Evolutionary conservation across 164 flowering plant species (phyloP).

Genomic region (Amborella trichopoda): DNA sequence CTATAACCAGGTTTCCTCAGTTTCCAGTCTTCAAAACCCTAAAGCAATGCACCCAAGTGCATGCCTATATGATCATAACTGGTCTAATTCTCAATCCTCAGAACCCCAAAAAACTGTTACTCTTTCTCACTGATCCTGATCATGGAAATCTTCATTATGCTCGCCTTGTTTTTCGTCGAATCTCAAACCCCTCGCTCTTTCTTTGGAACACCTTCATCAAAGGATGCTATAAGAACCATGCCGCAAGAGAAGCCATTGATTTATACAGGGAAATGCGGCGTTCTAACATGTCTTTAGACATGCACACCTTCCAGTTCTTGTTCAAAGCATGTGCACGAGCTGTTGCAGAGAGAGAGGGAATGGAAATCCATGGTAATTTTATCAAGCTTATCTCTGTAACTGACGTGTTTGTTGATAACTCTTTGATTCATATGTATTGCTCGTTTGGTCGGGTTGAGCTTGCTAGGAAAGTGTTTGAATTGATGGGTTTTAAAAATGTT

Average conservation of each 20-base stretch:
- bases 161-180: constrained; percentile 3
- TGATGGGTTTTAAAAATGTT: constrained; percentile 10
- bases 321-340: constrained; percentile 11
- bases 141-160: constrained; percentile 2
- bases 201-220: constrained; percentile 13
- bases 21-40: neutral
- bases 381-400: neutral
- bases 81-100: constrained; percentile 2
- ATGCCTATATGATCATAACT: constrained; percentile 8
- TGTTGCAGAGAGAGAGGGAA: neutral
- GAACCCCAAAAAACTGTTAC: neutral
- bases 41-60: constrained; percentile 5
- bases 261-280: constrained; percentile 8
- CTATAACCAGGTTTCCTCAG: no score
- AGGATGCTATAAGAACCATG: constrained; percentile 4
- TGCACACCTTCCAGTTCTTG: constrained; percentile 9
- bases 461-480: constrained; percentile 8
- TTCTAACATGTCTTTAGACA: neutral
- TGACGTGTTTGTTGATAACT: constrained; percentile 3
- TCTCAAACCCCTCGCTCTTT: constrained; percentile 5
- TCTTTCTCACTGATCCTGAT: constrained; percentile 2
- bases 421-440: constrained; percentile 13
- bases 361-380: constrained; percentile 6
- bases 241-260: constrained; percentile 3
- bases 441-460: constrained; percentile 4